Percentiles rank a stretch among this genome's conserved stretches.
Evolutionary conservation across 225 moss, liverwort and hornwort species (phyloP).

Genomic region (Pseudisothecium myosuroides): DNA sequence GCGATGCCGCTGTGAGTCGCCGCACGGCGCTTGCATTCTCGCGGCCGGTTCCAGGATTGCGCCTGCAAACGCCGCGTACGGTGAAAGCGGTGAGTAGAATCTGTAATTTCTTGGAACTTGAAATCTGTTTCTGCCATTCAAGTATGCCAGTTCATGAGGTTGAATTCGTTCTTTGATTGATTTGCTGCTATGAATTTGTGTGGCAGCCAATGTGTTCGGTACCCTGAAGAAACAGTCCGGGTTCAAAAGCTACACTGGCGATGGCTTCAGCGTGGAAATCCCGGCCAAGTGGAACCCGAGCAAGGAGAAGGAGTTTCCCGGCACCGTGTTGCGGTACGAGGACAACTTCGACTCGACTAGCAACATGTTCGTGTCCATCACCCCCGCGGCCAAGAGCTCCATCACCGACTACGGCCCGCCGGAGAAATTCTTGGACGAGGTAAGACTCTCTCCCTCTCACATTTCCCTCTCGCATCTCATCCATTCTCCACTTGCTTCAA

Average conservation of each 20-base stretch:
- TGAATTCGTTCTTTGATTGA: neutral
- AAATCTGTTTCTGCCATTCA: no score
- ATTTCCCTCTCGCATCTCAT: neutral
- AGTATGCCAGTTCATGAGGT: neutral
- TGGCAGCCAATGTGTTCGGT: slow-evolving; percentile 80
- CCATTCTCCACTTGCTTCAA: neutral
- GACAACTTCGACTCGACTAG: slow-evolving; percentile 65
- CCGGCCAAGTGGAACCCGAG: slow-evolving; percentile 97
- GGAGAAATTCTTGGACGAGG: slow-evolving; percentile 61
- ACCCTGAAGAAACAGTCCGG: slow-evolving; percentile 34
- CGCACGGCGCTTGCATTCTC: slow-evolving; percentile 50
- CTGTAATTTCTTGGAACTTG: neutral
- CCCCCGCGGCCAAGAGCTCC: slow-evolving; percentile 48
- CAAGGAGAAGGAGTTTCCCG: slow-evolving; percentile 85
- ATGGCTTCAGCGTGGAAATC: slow-evolving; percentile 52
- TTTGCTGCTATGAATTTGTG: neutral
- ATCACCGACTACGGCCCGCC: slow-evolving; percentile 75
- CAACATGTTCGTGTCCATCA: slow-evolving; percentile 67
- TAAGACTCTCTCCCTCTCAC: neutral
- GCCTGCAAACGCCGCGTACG: slow-evolving; percentile 77
- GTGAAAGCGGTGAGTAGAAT: slow-evolving; percentile 55
- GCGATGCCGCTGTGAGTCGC: slow-evolving; percentile 30
- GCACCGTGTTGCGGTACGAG: slow-evolving; percentile 79
- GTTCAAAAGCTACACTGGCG: slow-evolving; percentile 39
- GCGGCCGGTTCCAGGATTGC: slow-evolving; percentile 37